These are phyloP conservation scores for Dendrobium nobile DNA, from an alignment of 106 monocot genomes.

Conservation along the genomic window DNA sequence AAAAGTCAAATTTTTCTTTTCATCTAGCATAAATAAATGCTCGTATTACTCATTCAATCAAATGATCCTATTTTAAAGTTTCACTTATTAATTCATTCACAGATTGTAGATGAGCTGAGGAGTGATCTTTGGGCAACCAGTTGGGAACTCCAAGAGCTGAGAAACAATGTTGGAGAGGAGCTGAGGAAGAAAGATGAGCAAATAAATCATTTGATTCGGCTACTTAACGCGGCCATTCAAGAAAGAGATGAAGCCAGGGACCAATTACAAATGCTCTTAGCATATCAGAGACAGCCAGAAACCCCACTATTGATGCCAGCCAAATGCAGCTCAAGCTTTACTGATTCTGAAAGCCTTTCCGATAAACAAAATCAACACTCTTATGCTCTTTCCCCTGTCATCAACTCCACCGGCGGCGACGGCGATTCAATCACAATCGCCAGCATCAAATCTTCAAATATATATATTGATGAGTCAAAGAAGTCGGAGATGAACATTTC, in stretches of 20 bases:
- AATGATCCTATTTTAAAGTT: too few species aligned
- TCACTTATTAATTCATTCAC: not conserved
- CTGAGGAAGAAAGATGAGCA: constrained; percentile 15
- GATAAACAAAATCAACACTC: not conserved
- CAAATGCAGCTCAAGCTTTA: constrained; percentile 17
- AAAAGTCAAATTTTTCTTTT: too few species aligned
- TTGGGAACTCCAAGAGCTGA: constrained; percentile 21
- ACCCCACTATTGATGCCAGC: not conserved
- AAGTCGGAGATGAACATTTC: not conserved
- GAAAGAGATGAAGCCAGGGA: constrained; percentile 27
- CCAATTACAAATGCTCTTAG: constrained; percentile 13
- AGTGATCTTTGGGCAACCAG: constrained; percentile 14
- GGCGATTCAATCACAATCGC: constrained; percentile 4
- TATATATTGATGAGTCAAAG: not conserved
- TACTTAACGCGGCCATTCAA: constrained; percentile 10
- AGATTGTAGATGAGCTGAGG: constrained; percentile 27
- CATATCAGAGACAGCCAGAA: not conserved
- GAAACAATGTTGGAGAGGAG: constrained; percentile 15
- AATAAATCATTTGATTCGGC: constrained; percentile 16
- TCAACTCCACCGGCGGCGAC: constrained; percentile 11
- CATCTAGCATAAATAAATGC: too few species aligned
- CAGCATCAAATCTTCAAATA: not conserved
- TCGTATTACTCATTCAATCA: too few species aligned
- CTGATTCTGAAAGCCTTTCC: constrained; percentile 19
- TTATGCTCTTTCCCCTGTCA: not conserved